Evolutionary conservation across 805 yeast species (phyloP).

Genomic region (Yarrowia sp.): DNA sequence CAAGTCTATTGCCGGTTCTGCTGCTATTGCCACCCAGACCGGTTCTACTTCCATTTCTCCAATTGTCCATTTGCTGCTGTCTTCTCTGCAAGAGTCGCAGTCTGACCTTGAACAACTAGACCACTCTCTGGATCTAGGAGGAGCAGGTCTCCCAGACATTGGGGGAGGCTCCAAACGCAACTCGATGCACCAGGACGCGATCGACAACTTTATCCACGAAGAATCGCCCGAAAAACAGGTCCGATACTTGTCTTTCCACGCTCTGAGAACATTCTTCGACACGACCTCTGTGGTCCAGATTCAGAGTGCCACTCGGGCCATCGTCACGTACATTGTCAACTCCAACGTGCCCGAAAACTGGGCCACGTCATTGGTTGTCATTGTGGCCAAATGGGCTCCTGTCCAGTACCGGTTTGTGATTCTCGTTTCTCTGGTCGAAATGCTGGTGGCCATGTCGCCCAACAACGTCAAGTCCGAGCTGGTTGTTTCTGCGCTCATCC

Average conservation of each 20-base stretch:
- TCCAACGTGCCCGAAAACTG: slow-evolving; percentile 40
- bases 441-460: slow-evolving; percentile 29
- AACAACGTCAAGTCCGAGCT: slow-evolving; percentile 26
- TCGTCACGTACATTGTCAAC: slow-evolving; percentile 47
- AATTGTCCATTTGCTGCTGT: slow-evolving; percentile 33
- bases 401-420: slow-evolving; percentile 71
- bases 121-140: slow-evolving; percentile 11
- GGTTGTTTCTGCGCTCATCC: slow-evolving; percentile 44
- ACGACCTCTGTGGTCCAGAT: slow-evolving; percentile 62
- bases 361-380: slow-evolving; percentile 57
- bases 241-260: slow-evolving; percentile 32
- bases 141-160: neutral
- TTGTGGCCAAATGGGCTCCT: slow-evolving; percentile 73
- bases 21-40: slow-evolving; percentile 34
- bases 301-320: slow-evolving; percentile 50
- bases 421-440: slow-evolving; percentile 47
- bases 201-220: slow-evolving; percentile 12
- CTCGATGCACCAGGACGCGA: slow-evolving; percentile 13
- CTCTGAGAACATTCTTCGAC: slow-evolving; percentile 60
- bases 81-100: slow-evolving; percentile 28
- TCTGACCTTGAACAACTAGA: slow-evolving; percentile 4
- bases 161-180: slow-evolving; percentile 3
- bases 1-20: slow-evolving; percentile 38
- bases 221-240: slow-evolving; percentile 17
- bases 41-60: slow-evolving; percentile 34